These are phyloP conservation scores for Plasmopara muralis DNA, from an alignment of 352 stramenopile genomes.

Conservation along the genomic window DNA sequence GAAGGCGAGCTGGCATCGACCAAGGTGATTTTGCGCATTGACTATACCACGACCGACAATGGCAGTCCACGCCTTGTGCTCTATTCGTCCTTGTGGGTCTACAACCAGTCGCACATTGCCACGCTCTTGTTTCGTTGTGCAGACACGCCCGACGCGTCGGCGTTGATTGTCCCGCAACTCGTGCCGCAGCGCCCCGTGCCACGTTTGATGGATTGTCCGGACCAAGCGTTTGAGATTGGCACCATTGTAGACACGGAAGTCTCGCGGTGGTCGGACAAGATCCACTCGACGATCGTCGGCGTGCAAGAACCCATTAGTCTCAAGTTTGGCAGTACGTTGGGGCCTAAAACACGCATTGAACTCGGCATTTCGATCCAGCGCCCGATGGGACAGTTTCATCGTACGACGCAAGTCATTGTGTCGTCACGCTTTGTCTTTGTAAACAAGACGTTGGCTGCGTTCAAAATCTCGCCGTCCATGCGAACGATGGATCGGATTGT, in stretches of 20 bases:
- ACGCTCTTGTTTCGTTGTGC: slow-evolving; percentile 69
- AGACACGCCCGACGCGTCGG: slow-evolving; percentile 37
- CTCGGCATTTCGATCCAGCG: slow-evolving; percentile 83
- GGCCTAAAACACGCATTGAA: slow-evolving; percentile 62
- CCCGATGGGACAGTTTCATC: slow-evolving; percentile 79
- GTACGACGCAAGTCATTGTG: slow-evolving; percentile 81
- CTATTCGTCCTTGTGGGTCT: slow-evolving; percentile 84
- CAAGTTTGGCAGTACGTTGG: slow-evolving; percentile 66
- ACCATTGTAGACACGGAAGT: slow-evolving; percentile 81
- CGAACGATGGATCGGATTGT: slow-evolving; percentile 57
- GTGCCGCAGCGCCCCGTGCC: slow-evolving; percentile 63
- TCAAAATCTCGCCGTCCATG: slow-evolving; percentile 70
- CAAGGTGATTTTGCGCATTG: slow-evolving; percentile 64
- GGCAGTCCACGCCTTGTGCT: slow-evolving; percentile 78
- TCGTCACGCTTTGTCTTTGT: slow-evolving; percentile 84
- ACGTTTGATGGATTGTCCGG: slow-evolving; percentile 76
- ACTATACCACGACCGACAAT: slow-evolving; percentile 79
- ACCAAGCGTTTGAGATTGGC: slow-evolving; percentile 80
- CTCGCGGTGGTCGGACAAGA: slow-evolving; percentile 81
- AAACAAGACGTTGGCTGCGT: slow-evolving; percentile 69
- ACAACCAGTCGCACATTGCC: slow-evolving; percentile 84
- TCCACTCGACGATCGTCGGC: slow-evolving; percentile 78
- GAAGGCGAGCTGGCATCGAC: slow-evolving; percentile 58
- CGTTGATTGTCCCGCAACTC: slow-evolving; percentile 55
- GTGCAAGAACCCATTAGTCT: slow-evolving; percentile 76